A percentile compares a stretch with the other conserved stretches of the same genome.
phyloP scores from a whole-genome alignment of 2,329 filamentous ascomycete species.

The Ophiognomonia clavigignenti-juglandacearum region DNA sequence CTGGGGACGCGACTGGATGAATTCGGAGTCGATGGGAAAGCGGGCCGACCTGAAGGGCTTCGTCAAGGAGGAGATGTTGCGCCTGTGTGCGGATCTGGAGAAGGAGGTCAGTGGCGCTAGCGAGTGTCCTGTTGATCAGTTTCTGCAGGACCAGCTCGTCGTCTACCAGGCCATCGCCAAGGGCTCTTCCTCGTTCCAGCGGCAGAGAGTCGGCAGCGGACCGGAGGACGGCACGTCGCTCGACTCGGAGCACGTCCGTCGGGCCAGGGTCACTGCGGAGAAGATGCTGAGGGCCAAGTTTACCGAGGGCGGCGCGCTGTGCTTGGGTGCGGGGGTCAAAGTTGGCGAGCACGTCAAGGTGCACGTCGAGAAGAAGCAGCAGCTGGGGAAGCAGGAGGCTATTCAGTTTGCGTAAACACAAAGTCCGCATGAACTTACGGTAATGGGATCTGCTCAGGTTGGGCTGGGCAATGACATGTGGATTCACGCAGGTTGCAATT shows the following conservation, averaged over 20 bases:
- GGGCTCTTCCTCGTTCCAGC: constrained; percentile 44
- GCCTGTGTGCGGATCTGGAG: constrained; percentile 40
- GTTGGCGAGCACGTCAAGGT: neutral
- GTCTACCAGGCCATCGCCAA: constrained; percentile 55
- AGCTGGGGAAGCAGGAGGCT: neutral
- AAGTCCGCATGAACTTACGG: too few relatives aligned
- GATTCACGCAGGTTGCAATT: too few relatives aligned
- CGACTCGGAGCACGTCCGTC: constrained; percentile 6
- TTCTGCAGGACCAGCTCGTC: constrained; percentile 58
- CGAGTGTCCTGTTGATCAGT: constrained; percentile 47
- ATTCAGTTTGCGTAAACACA: too few relatives aligned
- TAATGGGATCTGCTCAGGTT: too few relatives aligned
- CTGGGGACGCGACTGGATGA: constrained; percentile 44
- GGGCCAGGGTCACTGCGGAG: constrained; percentile 3
- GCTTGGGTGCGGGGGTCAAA: constrained; percentile 5
- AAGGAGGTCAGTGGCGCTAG: constrained; percentile 31
- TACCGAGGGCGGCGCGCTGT: constrained; percentile 3
- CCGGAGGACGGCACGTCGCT: too few relatives aligned
- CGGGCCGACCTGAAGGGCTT: constrained; percentile 23
- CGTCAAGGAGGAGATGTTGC: constrained; percentile 35
- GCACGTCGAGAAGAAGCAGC: neutral
- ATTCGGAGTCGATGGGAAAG: constrained; percentile 18
- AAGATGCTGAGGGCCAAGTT: constrained; percentile 5
- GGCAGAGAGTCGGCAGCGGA: neutral
- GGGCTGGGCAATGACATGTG: too few relatives aligned